Conservation (phyloP, 345 rosid genomes). For the Turritis glabra region DNA sequence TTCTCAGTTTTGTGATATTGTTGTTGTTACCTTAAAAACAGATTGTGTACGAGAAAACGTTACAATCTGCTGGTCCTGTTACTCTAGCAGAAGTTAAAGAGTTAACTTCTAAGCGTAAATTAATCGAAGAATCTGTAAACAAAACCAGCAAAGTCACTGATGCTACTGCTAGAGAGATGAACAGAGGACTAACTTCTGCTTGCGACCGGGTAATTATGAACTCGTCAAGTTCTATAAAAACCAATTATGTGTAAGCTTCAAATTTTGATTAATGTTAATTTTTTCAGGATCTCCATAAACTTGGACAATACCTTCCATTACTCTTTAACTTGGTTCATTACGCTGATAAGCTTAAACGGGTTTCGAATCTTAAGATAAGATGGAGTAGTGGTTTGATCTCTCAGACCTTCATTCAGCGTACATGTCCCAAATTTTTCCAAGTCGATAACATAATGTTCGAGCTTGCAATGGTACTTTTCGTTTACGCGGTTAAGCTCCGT, state of each 20-base stretch:
- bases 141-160: slow-evolving; percentile 51
- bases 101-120: slow-evolving; percentile 63
- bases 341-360: slow-evolving; percentile 43
- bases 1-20: not conserved
- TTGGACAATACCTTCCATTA: slow-evolving; percentile 65
- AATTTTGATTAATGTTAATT: not conserved
- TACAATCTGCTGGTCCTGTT: slow-evolving; percentile 50
- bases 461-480: slow-evolving; percentile 65
- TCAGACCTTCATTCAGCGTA: slow-evolving; percentile 53
- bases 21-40: slow-evolving; percentile 31
- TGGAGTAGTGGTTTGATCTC: slow-evolving; percentile 67
- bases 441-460: slow-evolving; percentile 64
- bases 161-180: slow-evolving; percentile 74
- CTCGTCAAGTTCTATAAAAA: not conserved
- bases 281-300: slow-evolving; percentile 66
- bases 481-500: slow-evolving; percentile 60
- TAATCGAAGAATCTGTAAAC: slow-evolving; percentile 68
- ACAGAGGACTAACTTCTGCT: slow-evolving; percentile 62
- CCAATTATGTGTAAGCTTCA: not conserved
- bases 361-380: slow-evolving; percentile 60
- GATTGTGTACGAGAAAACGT: slow-evolving; percentile 64
- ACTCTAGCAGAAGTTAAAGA: slow-evolving; percentile 63
- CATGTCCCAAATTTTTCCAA: slow-evolving; percentile 59
- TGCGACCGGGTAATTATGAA: slow-evolving; percentile 49
- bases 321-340: slow-evolving; percentile 62